Conservation (phyloP, 2,329 filamentous ascomycete genomes). For the Saccharata proteae region DNA sequence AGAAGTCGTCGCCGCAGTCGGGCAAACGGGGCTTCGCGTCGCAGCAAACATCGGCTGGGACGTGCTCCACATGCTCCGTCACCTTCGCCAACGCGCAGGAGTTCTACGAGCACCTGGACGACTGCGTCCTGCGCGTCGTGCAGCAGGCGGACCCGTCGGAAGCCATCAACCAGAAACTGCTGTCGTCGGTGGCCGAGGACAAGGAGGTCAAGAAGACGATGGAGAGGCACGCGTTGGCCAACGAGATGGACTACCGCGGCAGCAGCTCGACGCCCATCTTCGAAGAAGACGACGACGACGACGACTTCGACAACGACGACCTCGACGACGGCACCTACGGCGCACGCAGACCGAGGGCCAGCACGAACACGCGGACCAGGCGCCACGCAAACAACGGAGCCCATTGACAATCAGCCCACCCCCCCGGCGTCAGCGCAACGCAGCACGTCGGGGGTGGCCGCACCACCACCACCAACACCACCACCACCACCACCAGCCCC, state of each 20-base stretch:
- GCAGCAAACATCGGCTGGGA: background rate
- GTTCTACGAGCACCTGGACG: conserved; percentile 70
- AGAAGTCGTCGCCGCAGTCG: conserved; percentile 36
- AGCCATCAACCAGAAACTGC: conserved; percentile 30
- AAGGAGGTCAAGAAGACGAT: conserved; percentile 27
- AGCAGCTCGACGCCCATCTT: conserved; percentile 10
- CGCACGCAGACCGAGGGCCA: conserved; percentile 30
- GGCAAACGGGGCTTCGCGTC: background rate
- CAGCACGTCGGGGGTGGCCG: conserved; percentile 24
- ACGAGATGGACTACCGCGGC: background rate
- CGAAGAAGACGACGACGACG: conserved; percentile 50
- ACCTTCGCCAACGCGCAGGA: conserved; percentile 44
- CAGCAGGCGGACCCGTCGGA: conserved; percentile 30
- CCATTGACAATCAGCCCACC: conserved; percentile 37
- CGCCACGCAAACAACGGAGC: conserved; percentile 28
- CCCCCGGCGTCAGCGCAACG: conserved; percentile 30
- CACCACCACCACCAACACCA: conserved; percentile 13
- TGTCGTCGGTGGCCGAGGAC: conserved; percentile 28
- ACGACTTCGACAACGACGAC: conserved; percentile 40
- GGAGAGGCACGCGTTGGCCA: conserved; percentile 27
- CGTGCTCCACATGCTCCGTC: conserved; percentile 70
- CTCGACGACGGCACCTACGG: conserved; percentile 43
- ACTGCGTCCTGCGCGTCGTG: conserved; percentile 50
- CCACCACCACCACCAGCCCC: too few relatives aligned
- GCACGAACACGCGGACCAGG: conserved; percentile 39